Evolutionary conservation across 768 basidiomycete genomes (phyloP).

Genomic region (Suillus fuscotomentosus): DNA sequence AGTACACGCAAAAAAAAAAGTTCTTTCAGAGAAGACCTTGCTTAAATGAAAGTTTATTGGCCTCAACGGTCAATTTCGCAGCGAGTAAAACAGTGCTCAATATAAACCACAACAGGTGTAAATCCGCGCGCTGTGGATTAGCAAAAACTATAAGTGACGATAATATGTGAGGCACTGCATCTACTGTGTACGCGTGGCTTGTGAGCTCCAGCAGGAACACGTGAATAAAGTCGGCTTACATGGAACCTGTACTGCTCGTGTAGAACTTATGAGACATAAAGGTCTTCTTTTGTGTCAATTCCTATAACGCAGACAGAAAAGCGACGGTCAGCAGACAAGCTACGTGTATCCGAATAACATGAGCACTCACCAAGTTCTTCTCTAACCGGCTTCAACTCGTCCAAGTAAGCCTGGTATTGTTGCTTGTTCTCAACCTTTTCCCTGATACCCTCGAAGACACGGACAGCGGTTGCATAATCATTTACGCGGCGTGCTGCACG

Average conservation of each 20-base stretch:
- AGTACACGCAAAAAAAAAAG: not conserved
- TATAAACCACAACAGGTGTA: not conserved
- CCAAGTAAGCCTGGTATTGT: constrained; percentile 92
- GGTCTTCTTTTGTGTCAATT: constrained; percentile 60
- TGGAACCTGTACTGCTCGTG: constrained; percentile 12
- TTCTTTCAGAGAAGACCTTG: not conserved
- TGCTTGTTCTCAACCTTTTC: constrained; percentile 98
- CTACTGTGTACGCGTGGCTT: constrained; percentile 18
- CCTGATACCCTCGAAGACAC: constrained; percentile 93
- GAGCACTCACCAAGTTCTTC: constrained; percentile 81
- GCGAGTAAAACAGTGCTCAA: constrained; percentile 1
- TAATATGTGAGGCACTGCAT: constrained; percentile 19
- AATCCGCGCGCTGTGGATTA: constrained; percentile 17
- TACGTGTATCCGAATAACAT: not conserved
- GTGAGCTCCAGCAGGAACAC: not conserved
- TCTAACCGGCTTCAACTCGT: constrained; percentile 83
- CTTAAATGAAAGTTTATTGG: not conserved
- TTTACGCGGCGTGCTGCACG: constrained; percentile 88
- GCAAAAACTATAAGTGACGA: constrained; percentile 18
- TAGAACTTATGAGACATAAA: constrained; percentile 46
- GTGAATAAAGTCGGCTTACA: constrained; percentile 2
- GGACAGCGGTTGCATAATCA: constrained; percentile 95
- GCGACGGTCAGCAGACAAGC: not conserved
- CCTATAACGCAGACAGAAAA: constrained; percentile 34
- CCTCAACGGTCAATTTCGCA: not conserved